These are phyloP conservation scores for Phytophthora multivora DNA, from an alignment of 352 stramenopile genomes.

Conservation along the genomic window DNA sequence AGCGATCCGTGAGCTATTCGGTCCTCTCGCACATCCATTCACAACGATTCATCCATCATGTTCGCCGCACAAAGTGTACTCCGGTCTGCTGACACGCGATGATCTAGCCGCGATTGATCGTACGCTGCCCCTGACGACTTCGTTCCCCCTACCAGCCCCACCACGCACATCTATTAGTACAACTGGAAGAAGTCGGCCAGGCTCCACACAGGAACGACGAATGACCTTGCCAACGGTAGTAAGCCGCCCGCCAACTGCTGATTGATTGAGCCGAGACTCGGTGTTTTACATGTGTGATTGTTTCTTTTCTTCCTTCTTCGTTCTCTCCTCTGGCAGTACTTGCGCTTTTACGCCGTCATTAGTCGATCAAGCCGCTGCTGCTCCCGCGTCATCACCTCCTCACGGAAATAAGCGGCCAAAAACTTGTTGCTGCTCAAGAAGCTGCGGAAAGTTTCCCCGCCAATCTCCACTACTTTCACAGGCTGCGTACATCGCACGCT, in stretches of 20 bases:
- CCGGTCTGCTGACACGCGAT: constrained; percentile 48
- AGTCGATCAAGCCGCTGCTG: constrained; percentile 62
- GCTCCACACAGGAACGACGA: constrained; percentile 36
- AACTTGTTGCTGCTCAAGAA: constrained; percentile 88
- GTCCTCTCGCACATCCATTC: constrained; percentile 51
- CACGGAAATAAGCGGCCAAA: constrained; percentile 75
- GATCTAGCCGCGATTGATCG: constrained; percentile 46
- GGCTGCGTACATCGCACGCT: constrained; percentile 73
- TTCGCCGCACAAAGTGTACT: constrained; percentile 54
- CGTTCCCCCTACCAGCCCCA: constrained; percentile 10
- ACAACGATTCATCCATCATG: constrained; percentile 33
- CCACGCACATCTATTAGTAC: constrained; percentile 21
- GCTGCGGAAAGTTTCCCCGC: constrained; percentile 81
- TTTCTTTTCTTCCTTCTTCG: constrained; percentile 30
- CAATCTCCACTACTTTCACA: constrained; percentile 79
- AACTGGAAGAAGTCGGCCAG: constrained; percentile 30
- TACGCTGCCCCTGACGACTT: constrained; percentile 35
- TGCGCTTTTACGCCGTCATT: constrained; percentile 39
- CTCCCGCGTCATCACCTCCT: constrained; percentile 74
- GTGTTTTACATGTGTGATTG: constrained; percentile 28
- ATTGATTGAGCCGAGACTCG: constrained; percentile 35
- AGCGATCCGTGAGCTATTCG: constrained; percentile 42
- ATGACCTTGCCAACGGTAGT: constrained; percentile 15
- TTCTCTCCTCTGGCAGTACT: constrained; percentile 5
- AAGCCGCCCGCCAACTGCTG: constrained; percentile 26